Evolutionary conservation across 805 yeast species (phyloP).

Genomic region (Ogataea methylovora): DNA sequence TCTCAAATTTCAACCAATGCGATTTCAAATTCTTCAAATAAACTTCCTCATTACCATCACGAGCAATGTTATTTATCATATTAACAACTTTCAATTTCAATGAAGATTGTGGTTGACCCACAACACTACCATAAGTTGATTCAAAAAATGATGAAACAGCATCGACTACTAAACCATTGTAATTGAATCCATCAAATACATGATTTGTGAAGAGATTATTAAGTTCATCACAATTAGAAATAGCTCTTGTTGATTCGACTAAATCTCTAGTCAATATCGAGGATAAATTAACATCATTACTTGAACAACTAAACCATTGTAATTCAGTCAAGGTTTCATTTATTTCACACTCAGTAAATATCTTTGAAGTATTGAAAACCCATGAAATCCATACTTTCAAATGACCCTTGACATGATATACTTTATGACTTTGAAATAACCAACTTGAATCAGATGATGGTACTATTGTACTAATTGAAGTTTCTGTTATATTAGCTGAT

Average conservation of each 20-base stretch:
- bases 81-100: too few species aligned
- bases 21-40: constrained; percentile 31
- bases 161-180: constrained; percentile 38
- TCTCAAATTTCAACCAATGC: constrained; percentile 63
- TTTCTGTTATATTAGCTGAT: constrained; percentile 4
- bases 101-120: too few species aligned
- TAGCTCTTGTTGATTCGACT: constrained; percentile 1
- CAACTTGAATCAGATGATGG: constrained; percentile 14
- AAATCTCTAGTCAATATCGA: constrained; percentile 7
- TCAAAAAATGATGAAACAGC: constrained; percentile 31
- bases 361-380: constrained; percentile 13
- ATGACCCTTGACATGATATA: constrained; percentile 2
- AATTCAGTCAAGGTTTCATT: constrained; percentile 1
- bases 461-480: not conserved
- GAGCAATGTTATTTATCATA: too few species aligned
- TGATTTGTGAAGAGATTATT: constrained; percentile 34
- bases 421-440: constrained; percentile 17
- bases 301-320: constrained; percentile 10
- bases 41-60: constrained; percentile 21
- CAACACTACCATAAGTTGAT: too few species aligned
- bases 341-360: constrained; percentile 14
- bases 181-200: constrained; percentile 43
- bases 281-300: constrained; percentile 3
- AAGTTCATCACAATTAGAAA: constrained; percentile 6
- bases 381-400: constrained; percentile 17